phyloP scores from a whole-genome alignment of 2,329 filamentous ascomycete species.

The Hymenoscyphus fraxineus region DNA sequence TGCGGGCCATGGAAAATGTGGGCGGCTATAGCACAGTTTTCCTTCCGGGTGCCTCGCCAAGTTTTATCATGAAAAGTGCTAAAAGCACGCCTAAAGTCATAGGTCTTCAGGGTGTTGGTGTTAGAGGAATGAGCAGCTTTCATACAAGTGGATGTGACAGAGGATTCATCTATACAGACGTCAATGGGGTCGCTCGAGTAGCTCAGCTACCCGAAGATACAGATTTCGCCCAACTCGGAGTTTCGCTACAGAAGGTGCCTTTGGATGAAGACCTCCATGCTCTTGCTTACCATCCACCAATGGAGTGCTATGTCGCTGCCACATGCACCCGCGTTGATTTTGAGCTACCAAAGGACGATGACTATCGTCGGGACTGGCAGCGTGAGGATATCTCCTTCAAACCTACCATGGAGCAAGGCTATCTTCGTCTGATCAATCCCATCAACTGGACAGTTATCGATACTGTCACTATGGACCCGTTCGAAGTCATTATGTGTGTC shows the following conservation, averaged over 20 bases:
- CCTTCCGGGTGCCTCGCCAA: constrained; percentile 73
- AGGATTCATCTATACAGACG: constrained; percentile 80
- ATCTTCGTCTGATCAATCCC: constrained; percentile 75
- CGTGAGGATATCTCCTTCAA: constrained; percentile 60
- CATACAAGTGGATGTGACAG: constrained; percentile 72
- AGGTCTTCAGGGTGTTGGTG: constrained; percentile 63
- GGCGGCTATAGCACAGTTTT: constrained; percentile 79
- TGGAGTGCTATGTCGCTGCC: constrained; percentile 71
- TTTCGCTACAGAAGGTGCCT: constrained; percentile 68
- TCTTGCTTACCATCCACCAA: constrained; percentile 72
- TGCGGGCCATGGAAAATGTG: constrained; percentile 54
- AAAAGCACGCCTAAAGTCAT: constrained; percentile 73
- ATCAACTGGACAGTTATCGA: constrained; percentile 76
- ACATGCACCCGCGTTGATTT: constrained; percentile 68
- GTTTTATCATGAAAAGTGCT: constrained; percentile 78
- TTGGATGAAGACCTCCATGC: constrained; percentile 68
- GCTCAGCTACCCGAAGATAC: constrained; percentile 65
- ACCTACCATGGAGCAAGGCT: constrained; percentile 68
- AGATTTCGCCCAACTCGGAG: constrained; percentile 69
- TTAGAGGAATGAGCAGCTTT: constrained; percentile 71
- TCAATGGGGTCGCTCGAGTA: constrained; percentile 66
- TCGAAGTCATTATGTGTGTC: constrained; percentile 76
- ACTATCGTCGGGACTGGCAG: constrained; percentile 74
- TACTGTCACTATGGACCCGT: constrained; percentile 65
- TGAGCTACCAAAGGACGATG: constrained; percentile 80